These are phyloP conservation scores for Cyclocybe cylindracea DNA, from an alignment of 768 basidiomycete genomes.

Conservation along the genomic window DNA sequence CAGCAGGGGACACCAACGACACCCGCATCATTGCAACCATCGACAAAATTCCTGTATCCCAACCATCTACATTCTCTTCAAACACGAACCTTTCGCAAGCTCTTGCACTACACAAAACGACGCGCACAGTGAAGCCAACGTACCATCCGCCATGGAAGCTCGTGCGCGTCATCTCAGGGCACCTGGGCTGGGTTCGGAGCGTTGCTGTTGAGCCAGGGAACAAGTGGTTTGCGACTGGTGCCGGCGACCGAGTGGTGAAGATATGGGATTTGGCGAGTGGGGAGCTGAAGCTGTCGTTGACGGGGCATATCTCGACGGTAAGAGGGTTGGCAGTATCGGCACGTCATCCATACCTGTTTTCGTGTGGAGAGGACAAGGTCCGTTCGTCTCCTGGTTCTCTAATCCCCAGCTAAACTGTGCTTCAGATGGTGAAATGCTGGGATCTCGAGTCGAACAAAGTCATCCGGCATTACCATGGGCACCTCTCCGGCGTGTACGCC, in stretches of 20 bases:
- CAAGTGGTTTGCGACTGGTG: slow-evolving; percentile 98
- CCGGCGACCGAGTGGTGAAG: slow-evolving; percentile 97
- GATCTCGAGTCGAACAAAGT: slow-evolving; percentile 99
- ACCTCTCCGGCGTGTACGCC: slow-evolving; percentile 96
- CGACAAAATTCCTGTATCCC: slow-evolving; percentile 68
- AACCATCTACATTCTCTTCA: slow-evolving; percentile 72
- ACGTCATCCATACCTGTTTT: slow-evolving; percentile 96
- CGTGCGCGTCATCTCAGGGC: slow-evolving; percentile 93
- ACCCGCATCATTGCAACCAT: slow-evolving; percentile 72
- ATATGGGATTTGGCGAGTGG: slow-evolving; percentile 98
- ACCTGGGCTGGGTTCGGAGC: slow-evolving; percentile 96
- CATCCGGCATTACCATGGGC: slow-evolving; percentile 97
- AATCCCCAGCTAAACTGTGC: neutral
- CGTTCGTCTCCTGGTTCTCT: neutral
- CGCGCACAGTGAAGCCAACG: slow-evolving; percentile 90
- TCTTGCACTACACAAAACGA: slow-evolving; percentile 89
- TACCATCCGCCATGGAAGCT: slow-evolving; percentile 98
- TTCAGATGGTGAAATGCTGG: slow-evolving; percentile 99
- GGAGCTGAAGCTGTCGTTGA: slow-evolving; percentile 95
- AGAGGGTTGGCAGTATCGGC: slow-evolving; percentile 90
- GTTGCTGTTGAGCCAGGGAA: slow-evolving; percentile 98
- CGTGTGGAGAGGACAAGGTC: slow-evolving; percentile 95
- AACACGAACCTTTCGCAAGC: slow-evolving; percentile 79
- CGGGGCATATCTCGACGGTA: slow-evolving; percentile 97
- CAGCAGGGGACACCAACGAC: slow-evolving; percentile 62